Percentiles rank a stretch among this genome's conserved stretches.
Conservation (phyloP, 176 grass and related monocot species). For the Phragmites australis region DNA sequence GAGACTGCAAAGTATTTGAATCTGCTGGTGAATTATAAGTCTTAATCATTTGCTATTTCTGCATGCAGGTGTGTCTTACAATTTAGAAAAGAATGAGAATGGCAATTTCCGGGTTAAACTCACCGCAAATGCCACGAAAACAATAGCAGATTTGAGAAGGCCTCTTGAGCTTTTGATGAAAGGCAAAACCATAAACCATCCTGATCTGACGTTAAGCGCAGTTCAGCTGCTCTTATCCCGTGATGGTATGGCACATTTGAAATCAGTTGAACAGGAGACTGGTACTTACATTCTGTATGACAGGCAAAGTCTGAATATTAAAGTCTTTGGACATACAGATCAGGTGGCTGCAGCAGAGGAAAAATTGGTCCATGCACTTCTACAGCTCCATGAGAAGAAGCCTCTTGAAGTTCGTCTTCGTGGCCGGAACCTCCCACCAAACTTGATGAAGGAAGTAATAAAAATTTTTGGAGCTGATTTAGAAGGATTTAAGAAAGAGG, state of each 20-base stretch:
- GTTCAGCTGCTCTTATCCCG: constrained; percentile 68
- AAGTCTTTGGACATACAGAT: constrained; percentile 61
- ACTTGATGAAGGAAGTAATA: constrained; percentile 84
- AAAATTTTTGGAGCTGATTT: constrained; percentile 73
- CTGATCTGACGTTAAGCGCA: constrained; percentile 53
- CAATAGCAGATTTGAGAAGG: constrained; percentile 81
- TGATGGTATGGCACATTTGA: constrained; percentile 67
- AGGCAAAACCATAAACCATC: constrained; percentile 78
- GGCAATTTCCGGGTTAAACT: constrained; percentile 62
- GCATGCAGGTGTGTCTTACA: constrained; percentile 71
- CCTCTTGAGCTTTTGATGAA: constrained; percentile 77
- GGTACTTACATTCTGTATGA: constrained; percentile 77
- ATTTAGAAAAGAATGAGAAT: constrained; percentile 66
- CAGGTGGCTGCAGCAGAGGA: constrained; percentile 58
- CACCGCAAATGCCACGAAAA: constrained; percentile 82
- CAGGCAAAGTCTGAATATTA: constrained; percentile 69
- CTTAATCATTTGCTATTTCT: constrained; percentile 35
- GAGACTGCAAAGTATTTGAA: constrained; percentile 21
- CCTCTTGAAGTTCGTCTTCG: constrained; percentile 59
- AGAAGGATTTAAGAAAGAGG: constrained; percentile 64
- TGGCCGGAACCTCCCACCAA: constrained; percentile 55
- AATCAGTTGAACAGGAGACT: constrained; percentile 68
- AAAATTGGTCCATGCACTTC: constrained; percentile 64
- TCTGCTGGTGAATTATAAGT: constrained; percentile 5
- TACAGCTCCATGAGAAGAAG: constrained; percentile 59